These are phyloP conservation scores for Rhinocladiella mackenziei DNA, from an alignment of 2,329 filamentous ascomycete species.

Conservation along the genomic window DNA sequence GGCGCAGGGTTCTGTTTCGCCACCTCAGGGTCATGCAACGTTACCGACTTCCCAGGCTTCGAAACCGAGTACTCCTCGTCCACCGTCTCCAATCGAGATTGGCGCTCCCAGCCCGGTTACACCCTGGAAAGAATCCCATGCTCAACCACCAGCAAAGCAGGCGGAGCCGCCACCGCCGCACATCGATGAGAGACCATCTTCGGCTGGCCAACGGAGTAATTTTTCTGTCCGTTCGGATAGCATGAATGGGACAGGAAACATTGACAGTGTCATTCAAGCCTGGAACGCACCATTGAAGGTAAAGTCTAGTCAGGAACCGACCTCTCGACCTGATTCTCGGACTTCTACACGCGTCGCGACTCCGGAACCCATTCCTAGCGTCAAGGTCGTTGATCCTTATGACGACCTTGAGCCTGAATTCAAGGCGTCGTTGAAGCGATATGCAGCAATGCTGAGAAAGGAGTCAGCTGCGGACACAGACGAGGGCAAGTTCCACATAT, in stretches of 20 bases:
- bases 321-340: constrained; percentile 11
- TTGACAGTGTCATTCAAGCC: constrained; percentile 44
- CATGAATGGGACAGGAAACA: constrained; percentile 34
- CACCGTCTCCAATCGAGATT: constrained; percentile 15
- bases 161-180: constrained; percentile 3
- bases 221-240: constrained; percentile 10
- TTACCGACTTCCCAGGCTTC: constrained; percentile 4
- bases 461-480: constrained; percentile 48
- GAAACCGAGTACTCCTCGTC: constrained; percentile 5
- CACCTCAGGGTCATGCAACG: constrained; percentile 1
- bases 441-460: constrained; percentile 52
- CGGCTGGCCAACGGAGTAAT: constrained; percentile 5
- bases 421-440: constrained; percentile 53
- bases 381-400: constrained; percentile 43
- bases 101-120: constrained; percentile 20
- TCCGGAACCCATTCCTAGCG: constrained; percentile 3
- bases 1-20: constrained; percentile 4
- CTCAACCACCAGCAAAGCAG: constrained; percentile 1
- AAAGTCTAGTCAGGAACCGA: constrained; percentile 1
- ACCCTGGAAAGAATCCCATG: constrained; percentile 3
- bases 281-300: constrained; percentile 38
- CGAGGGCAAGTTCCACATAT: constrained; percentile 52
- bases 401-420: constrained; percentile 56
- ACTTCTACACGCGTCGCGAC: constrained; percentile 4
- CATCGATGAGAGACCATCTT: constrained; percentile 5